Base-by-base conservation (phyloP, 108 stramenopile species). In the Cyclotella distinguenda region DNA sequence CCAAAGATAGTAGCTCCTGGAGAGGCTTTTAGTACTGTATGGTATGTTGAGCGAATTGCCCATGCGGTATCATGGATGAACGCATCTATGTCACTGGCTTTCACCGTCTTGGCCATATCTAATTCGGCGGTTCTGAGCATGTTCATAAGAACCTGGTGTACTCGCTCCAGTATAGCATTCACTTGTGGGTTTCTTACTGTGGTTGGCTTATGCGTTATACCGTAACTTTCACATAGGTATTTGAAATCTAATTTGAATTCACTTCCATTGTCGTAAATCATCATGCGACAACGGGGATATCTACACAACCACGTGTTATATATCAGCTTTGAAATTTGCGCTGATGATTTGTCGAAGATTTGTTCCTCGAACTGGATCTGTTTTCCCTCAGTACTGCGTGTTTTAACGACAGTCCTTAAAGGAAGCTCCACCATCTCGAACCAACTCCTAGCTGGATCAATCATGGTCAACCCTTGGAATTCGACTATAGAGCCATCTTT, bases 401-500 rank as follows among this genome's bases (percentile, higher is more conserved):
- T 34, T 28, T 11, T 13, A 12, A 18, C 19, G 46, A 7, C 0
- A 55, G 3, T 34, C 33, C 3, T 31, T 19, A 21, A 34, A 26
- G 61, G 61, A 1, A 77, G 28, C 47, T 55, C 57, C 23, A 30
- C 38, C n/a, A 77, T 58, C 39, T 77, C 70, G 25, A 77, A 71
- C 69, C 69, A 66, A 12, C 70, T 57, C 12, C 69, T 77, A 19
- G 69, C 66, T 33, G 69, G 76, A 12, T 39, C 38, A 11, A 74
- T 70, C 63, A 80, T 74, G 12, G 78, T 79, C 73, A 22, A 36
- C 67, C 66, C 36, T 51, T 50, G 43, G n/a, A 77, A 67, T 11
- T 56, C 46, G 8, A 55, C 10, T 18, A 28, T 27, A 19, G 34
- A 36, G 10, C 68, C 68, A 25, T 68, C 57, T 33, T 51, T 60